Conservation (phyloP, 75 land plant genomes). For the Sequoiadendron giganteum region DNA sequence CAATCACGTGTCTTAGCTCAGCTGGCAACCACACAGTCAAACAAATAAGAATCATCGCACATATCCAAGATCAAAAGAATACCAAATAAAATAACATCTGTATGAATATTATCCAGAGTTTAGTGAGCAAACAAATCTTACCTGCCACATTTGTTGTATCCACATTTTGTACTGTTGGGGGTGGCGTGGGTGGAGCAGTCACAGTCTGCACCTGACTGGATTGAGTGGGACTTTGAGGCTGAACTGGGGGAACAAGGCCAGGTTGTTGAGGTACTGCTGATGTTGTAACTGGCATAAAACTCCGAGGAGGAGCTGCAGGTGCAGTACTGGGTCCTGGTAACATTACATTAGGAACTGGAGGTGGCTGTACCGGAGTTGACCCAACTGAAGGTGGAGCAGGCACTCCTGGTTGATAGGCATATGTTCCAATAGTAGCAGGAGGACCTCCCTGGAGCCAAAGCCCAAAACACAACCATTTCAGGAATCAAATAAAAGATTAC, state of each 20-base stretch:
- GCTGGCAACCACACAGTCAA: constrained; percentile 40
- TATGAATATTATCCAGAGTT: neutral
- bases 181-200: constrained; percentile 56
- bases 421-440: constrained; percentile 6
- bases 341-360: constrained; percentile 18
- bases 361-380: neutral
- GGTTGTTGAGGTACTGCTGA: constrained; percentile 41
- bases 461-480: neutral
- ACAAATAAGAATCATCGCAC: neutral
- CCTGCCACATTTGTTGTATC: constrained; percentile 93
- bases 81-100: neutral
- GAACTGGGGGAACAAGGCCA: constrained; percentile 27
- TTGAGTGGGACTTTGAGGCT: constrained; percentile 55
- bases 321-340: constrained; percentile 26
- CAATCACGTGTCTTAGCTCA: constrained; percentile 76
- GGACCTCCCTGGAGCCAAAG: constrained; percentile 5
- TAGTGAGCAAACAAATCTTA: constrained; percentile 20
- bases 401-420: constrained; percentile 25
- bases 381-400: constrained; percentile 15
- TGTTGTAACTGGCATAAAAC: constrained; percentile 63
- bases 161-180: constrained; percentile 84
- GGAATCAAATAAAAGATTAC: neutral
- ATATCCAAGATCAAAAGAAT: neutral
- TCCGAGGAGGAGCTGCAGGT: constrained; percentile 41
- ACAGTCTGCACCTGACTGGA: constrained; percentile 27